These are phyloP conservation scores for Echinosophora koreensis DNA, from an alignment of 306 rosid genomes.

Conservation along the genomic window DNA sequence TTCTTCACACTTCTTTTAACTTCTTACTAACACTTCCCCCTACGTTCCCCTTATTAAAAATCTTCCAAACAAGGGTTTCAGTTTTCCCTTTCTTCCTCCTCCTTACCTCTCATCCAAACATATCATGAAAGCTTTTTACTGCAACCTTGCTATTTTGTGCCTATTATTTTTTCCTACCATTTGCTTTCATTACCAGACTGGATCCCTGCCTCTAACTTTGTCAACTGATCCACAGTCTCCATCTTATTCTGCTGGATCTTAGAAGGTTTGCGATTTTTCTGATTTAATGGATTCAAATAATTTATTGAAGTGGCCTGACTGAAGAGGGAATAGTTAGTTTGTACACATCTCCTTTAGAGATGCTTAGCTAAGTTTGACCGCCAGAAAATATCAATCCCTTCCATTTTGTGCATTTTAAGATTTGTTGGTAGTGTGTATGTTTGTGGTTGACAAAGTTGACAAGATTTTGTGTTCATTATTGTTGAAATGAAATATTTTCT, in stretches of 20 bases:
- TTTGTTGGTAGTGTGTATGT: not conserved
- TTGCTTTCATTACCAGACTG: conserved; percentile 32
- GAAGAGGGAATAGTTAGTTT: not conserved
- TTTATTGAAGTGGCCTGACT: conserved; percentile 9
- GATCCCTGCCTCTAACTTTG: conserved; percentile 59
- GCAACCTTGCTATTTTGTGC: conserved; percentile 9
- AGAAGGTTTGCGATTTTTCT: conserved; percentile 59
- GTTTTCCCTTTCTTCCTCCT: not conserved
- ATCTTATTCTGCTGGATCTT: conserved; percentile 51
- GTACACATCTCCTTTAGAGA: not conserved
- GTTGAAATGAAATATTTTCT: conserved; percentile 37
- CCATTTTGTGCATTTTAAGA: not conserved
- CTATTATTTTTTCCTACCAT: conserved; percentile 4
- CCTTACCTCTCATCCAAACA: no score
- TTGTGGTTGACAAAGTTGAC: conserved; percentile 15
- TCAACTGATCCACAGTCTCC: conserved; percentile 51
- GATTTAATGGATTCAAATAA: conserved; percentile 26
- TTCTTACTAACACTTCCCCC: not conserved
- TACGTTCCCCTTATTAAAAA: not conserved
- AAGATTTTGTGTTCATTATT: conserved; percentile 8
- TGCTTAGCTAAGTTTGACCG: conserved; percentile 12
- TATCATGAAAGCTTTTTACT: conserved; percentile 27
- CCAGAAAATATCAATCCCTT: not conserved
- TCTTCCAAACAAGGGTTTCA: conserved; percentile 5
- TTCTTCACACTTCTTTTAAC: not conserved